Evolutionary conservation across 441 rosid genomes (phyloP).

Genomic region (Bocquillonia castaneifolia): DNA sequence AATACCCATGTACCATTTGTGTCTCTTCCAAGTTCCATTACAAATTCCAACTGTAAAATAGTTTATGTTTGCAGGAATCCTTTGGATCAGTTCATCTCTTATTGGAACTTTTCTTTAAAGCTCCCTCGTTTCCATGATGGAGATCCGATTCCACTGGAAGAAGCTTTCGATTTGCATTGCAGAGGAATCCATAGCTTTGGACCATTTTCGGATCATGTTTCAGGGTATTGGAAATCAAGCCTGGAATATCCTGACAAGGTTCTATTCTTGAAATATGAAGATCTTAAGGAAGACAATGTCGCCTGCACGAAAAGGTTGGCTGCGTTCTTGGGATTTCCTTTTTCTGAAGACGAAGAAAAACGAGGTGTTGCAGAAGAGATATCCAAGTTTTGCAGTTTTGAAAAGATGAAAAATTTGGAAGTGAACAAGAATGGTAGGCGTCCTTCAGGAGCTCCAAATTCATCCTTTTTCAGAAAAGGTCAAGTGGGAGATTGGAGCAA

Average conservation of each 20-base stretch:
- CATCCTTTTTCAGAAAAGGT: slow-evolving; percentile 7
- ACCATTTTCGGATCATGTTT: slow-evolving; percentile 6
- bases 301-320: slow-evolving; percentile 14
- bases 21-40: slow-evolving; percentile 6
- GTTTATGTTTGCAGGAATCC: slow-evolving; percentile 36
- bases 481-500: too few species aligned
- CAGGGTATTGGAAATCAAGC: background rate
- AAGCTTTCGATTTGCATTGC: slow-evolving; percentile 24
- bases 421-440: background rate
- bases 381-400: slow-evolving; percentile 16
- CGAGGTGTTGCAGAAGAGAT: slow-evolving; percentile 13
- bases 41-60: slow-evolving; percentile 1
- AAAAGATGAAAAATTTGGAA: slow-evolving; percentile 8
- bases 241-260: background rate
- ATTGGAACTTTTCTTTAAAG: background rate
- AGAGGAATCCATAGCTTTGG: slow-evolving; percentile 20
- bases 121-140: background rate
- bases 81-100: slow-evolving; percentile 17
- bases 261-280: slow-evolving; percentile 24
- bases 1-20: slow-evolving; percentile 9
- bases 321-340: slow-evolving; percentile 22
- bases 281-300: slow-evolving; percentile 5
- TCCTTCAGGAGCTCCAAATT: background rate
- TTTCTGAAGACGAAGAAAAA: slow-evolving; percentile 6
- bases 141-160: background rate